Evolutionary conservation across 2,329 filamentous ascomycete species (phyloP).

Genomic region (Talaromyces verruculosus): DNA sequence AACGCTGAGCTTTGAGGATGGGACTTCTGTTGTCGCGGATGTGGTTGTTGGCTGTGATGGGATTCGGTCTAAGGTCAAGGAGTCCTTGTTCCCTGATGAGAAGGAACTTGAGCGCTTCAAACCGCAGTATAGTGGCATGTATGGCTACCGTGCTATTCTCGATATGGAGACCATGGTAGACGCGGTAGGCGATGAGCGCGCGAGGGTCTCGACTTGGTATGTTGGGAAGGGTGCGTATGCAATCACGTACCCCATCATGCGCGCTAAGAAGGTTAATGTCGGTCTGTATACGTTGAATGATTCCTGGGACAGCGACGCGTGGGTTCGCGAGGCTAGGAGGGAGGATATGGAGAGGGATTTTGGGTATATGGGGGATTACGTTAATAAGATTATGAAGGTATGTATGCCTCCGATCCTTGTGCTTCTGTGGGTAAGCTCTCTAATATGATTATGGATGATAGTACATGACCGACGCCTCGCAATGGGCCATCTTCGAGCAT

Average conservation of each 20-base stretch:
- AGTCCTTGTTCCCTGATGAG: constrained; percentile 30
- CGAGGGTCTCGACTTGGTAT: constrained; percentile 34
- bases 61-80: constrained; percentile 33
- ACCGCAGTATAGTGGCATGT: constrained; percentile 36
- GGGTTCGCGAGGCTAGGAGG: constrained; percentile 32
- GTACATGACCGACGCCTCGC: constrained; percentile 24
- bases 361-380: constrained; percentile 31
- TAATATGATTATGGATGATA: neutral
- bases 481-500: constrained; percentile 41
- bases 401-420: neutral
- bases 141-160: constrained; percentile 37
- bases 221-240: constrained; percentile 34
- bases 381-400: constrained; percentile 33
- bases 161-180: constrained; percentile 36
- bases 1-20: constrained; percentile 34
- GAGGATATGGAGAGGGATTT: constrained; percentile 34
- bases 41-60: constrained; percentile 42
- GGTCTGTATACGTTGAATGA: constrained; percentile 32
- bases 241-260: constrained; percentile 38
- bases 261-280: constrained; percentile 35
- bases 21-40: constrained; percentile 30
- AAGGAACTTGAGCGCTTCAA: constrained; percentile 9
- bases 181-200: constrained; percentile 36
- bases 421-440: too few relatives aligned
- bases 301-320: constrained; percentile 33